A percentile compares a stretch with the other conserved stretches of the same genome.
Evolutionary conservation across 2,329 filamentous ascomycete species (phyloP).

Genomic region (Albophoma yamanashiensis): DNA sequence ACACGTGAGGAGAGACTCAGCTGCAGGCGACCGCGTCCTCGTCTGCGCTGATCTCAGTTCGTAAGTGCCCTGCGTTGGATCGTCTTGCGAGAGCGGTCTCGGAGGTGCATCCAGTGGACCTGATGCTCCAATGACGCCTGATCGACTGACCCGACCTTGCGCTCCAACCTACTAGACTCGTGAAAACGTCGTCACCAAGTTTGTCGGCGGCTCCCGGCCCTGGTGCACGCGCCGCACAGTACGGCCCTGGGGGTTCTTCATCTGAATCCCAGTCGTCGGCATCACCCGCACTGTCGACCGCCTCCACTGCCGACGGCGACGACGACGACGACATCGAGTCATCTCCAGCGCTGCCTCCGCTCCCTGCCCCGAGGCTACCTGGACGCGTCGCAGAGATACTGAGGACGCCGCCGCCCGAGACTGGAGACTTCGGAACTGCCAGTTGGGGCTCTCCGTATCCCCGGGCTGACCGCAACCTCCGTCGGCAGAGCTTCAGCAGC

Average conservation of each 20-base stretch:
- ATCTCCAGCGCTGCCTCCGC: constrained; percentile 47
- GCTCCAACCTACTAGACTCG: constrained; percentile 19
- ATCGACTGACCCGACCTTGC: constrained; percentile 16
- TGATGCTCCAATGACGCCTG: constrained; percentile 1
- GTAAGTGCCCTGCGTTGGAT: constrained; percentile 22
- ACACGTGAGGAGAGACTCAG: constrained; percentile 37
- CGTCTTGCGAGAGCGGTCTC: not conserved
- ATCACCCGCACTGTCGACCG: constrained; percentile 50
- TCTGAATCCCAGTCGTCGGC: constrained; percentile 26
- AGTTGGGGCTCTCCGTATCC: constrained; percentile 92
- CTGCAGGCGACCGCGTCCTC: constrained; percentile 45
- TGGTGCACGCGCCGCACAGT: constrained; percentile 48
- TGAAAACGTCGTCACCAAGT: constrained; percentile 46
- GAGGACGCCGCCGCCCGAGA: constrained; percentile 36
- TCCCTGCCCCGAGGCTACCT: constrained; percentile 47
- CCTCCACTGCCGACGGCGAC: constrained; percentile 49
- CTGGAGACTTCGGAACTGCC: constrained; percentile 49
- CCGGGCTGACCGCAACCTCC: constrained; percentile 44
- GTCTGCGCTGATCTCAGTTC: constrained; percentile 54
- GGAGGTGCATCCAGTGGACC: not conserved
- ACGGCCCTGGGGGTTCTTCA: constrained; percentile 32
- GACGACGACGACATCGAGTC: constrained; percentile 39
- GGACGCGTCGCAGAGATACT: constrained; percentile 44
- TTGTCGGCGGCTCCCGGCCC: constrained; percentile 39
- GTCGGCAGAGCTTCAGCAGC: constrained; percentile 44